phyloP scores from a whole-genome alignment of 192 early-diverging fungal genomes.

The Kappamyces sp. region DNA sequence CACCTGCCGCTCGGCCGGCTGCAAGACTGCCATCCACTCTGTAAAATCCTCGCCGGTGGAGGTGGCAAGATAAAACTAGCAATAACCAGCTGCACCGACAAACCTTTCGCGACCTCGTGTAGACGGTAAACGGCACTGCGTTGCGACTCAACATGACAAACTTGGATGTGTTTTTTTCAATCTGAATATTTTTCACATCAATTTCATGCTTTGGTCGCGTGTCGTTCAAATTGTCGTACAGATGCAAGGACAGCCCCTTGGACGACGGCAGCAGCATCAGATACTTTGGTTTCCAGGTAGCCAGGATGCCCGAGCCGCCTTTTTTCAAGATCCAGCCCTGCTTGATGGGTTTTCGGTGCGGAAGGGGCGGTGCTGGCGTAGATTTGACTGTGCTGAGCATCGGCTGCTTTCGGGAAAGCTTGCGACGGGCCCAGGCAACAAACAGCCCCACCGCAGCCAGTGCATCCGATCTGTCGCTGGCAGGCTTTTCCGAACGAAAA shows the following conservation, averaged over 20 bases:
- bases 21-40: constrained; percentile 40
- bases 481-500: no score
- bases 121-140: constrained; percentile 26
- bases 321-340: constrained; percentile 50
- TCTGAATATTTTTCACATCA: constrained; percentile 22
- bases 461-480: no score
- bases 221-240: constrained; percentile 43
- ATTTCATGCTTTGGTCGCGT: constrained; percentile 44
- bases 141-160: constrained; percentile 16
- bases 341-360: constrained; percentile 25
- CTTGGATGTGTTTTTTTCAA: constrained; percentile 10
- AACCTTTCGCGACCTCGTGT: constrained; percentile 27
- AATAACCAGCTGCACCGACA: background rate
- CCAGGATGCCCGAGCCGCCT: constrained; percentile 37
- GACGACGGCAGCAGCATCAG: constrained; percentile 26
- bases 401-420: no score
- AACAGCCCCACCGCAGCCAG: no score
- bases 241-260: constrained; percentile 13
- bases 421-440: no score
- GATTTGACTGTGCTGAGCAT: no score
- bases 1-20: background rate
- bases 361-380: no score
- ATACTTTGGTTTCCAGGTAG: constrained; percentile 44
- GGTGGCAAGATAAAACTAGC: constrained; percentile 44
- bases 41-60: constrained; percentile 36